A percentile compares a stretch with the other conserved stretches of the same genome.
These are phyloP conservation scores for Melampsora larici-populina DNA, from an alignment of 1,284 basidiomycete species.

Conservation along the genomic window DNA sequence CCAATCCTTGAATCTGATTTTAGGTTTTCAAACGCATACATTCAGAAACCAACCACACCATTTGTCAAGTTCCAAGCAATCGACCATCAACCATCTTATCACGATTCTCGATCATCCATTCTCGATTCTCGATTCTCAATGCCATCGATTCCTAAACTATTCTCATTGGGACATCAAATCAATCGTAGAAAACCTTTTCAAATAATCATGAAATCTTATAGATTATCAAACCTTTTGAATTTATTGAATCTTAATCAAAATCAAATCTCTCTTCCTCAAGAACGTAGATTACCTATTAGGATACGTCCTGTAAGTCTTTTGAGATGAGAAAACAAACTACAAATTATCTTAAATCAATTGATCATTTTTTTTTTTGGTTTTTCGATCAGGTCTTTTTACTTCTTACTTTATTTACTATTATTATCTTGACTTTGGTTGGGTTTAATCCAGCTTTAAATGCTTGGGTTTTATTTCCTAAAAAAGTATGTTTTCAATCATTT, in stretches of 20 bases:
- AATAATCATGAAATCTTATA: not conserved
- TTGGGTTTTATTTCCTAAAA: conserved; percentile 17
- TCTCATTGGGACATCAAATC: not conserved
- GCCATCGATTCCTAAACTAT: too few species aligned
- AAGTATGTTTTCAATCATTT: conserved; percentile 4
- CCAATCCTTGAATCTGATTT: too few species aligned
- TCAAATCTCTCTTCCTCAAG: not conserved
- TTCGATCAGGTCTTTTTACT: conserved; percentile 26
- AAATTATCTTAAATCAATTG: not conserved
- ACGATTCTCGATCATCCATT: too few species aligned
- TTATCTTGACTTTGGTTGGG: conserved; percentile 8
- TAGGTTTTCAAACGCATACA: too few species aligned
- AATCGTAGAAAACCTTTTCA: not conserved
- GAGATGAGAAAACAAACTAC: not conserved
- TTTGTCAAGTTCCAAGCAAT: too few species aligned
- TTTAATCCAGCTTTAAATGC: conserved; percentile 26
- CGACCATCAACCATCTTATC: too few species aligned
- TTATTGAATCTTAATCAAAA: not conserved
- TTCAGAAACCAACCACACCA: too few species aligned
- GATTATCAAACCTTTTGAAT: not conserved
- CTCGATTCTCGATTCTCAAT: too few species aligned
- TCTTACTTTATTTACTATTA: conserved; percentile 11
- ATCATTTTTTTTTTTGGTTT: conserved; percentile 9
- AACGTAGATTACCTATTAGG: conserved; percentile 14
- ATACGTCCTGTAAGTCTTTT: conserved; percentile 36